phyloP scores from a whole-genome alignment of 305 asterid species.

The Salvia sclarea region DNA sequence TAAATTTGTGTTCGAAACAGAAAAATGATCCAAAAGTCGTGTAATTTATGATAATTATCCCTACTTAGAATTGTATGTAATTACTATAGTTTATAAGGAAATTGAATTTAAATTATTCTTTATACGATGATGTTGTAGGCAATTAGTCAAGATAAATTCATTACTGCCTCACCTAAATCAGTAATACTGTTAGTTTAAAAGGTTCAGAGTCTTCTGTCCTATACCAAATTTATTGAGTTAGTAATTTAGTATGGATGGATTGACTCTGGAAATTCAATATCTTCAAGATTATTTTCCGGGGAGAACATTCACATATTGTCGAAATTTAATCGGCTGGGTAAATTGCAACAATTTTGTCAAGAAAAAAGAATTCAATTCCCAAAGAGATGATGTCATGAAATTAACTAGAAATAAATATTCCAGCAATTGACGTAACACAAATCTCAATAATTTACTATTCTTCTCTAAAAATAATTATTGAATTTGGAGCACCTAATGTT shows the following conservation, averaged over 20 bases:
- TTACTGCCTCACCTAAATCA: not conserved
- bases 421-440: not conserved
- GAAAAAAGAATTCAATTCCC: not conserved
- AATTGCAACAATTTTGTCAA: not conserved
- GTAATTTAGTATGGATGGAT: too few relatives aligned
- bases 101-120: not conserved
- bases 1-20: too few relatives aligned
- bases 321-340: not conserved
- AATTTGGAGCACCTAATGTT: not conserved
- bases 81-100: not conserved
- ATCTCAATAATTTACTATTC: slow-evolving; percentile 14
- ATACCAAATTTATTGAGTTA: too few relatives aligned
- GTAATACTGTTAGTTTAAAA: too few relatives aligned
- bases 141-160: not conserved
- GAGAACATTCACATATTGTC: not conserved
- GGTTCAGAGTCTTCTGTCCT: too few relatives aligned
- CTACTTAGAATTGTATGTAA: not conserved
- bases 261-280: too few relatives aligned
- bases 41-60: too few relatives aligned
- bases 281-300: too few relatives aligned
- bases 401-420: not conserved
- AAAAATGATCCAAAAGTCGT: too few relatives aligned
- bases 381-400: not conserved
- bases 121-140: not conserved
- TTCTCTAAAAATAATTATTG: too few relatives aligned